Percentiles rank a stretch among this genome's conserved stretches.
Evolutionary conservation across 2,329 filamentous ascomycete genomes (phyloP).

Genomic region (Apiospora hydei): DNA sequence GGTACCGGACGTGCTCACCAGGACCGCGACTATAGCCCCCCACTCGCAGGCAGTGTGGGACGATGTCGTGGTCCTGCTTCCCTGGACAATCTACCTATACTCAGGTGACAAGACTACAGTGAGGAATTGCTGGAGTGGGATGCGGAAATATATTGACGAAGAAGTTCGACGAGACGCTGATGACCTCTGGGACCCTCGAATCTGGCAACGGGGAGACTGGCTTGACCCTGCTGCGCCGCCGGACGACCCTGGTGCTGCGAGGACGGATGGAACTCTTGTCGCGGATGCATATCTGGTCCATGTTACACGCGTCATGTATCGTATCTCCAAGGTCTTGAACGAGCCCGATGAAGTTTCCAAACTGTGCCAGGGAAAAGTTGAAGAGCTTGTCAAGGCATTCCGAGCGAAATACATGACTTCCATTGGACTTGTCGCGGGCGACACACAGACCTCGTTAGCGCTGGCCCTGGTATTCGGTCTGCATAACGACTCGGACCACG

Average conservation of each 20-base stretch:
- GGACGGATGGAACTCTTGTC: slow-evolving; percentile 45
- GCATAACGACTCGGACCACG: slow-evolving; percentile 34
- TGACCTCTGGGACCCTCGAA: slow-evolving; percentile 44
- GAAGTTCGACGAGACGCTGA: slow-evolving; percentile 38
- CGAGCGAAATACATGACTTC: background rate
- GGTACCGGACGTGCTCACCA: background rate
- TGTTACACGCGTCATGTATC: slow-evolving; percentile 40
- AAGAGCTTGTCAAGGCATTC: slow-evolving; percentile 23
- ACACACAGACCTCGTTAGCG: slow-evolving; percentile 50
- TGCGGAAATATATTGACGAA: background rate
- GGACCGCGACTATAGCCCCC: background rate
- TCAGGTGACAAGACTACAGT: slow-evolving; percentile 36
- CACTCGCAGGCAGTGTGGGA: slow-evolving; percentile 40
- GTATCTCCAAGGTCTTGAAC: slow-evolving; percentile 36
- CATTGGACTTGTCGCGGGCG: slow-evolving; percentile 41
- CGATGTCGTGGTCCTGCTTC: slow-evolving; percentile 41
- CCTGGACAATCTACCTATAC: slow-evolving; percentile 41
- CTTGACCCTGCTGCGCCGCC: slow-evolving; percentile 49
- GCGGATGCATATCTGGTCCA: slow-evolving; percentile 49
- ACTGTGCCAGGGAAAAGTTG: slow-evolving; percentile 31
- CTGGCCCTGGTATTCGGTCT: slow-evolving; percentile 49
- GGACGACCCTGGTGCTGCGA: slow-evolving; percentile 41
- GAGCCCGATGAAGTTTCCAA: slow-evolving; percentile 29
- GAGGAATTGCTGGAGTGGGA: slow-evolving; percentile 25
- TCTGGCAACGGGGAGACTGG: slow-evolving; percentile 49